Percentiles rank a stretch among this genome's conserved stretches.
Conservation (phyloP, 345 rosid genomes). For the Arabis hirsuta region DNA sequence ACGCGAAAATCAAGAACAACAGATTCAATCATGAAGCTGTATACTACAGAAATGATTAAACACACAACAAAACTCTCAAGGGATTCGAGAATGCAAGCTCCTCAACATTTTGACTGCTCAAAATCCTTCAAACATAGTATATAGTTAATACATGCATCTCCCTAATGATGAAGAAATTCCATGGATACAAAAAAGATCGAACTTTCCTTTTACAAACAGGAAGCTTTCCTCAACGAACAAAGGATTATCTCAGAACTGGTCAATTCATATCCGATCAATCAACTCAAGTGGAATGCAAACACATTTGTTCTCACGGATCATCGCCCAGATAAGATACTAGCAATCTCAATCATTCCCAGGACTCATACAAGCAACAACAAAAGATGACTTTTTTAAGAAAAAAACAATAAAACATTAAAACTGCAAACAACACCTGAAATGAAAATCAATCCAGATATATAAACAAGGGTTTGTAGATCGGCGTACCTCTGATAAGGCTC, state of each 20-base stretch:
- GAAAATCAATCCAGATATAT: background rate
- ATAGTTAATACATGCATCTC: background rate
- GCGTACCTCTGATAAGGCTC: slow-evolving; percentile 61
- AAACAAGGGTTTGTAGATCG: background rate
- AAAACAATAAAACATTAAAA: background rate
- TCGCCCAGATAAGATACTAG: background rate
- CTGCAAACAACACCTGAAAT: slow-evolving; percentile 9
- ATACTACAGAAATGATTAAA: background rate
- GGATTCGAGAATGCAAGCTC: background rate
- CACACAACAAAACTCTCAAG: background rate
- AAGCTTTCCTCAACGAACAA: background rate
- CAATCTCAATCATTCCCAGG: background rate
- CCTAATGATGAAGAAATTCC: background rate
- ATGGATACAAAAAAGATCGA: background rate
- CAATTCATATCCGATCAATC: slow-evolving; percentile 9
- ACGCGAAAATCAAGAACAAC: background rate
- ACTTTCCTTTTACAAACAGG: background rate
- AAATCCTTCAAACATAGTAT: background rate
- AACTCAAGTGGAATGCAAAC: slow-evolving; percentile 16
- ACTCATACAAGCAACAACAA: background rate
- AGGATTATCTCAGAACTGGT: slow-evolving; percentile 11
- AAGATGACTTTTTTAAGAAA: too few relatives aligned
- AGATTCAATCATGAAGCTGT: background rate
- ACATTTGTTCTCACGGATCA: background rate
- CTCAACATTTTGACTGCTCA: background rate